Evolutionary conservation across 441 rosid species (phyloP).

Genomic region (Euphorbia celastroides): DNA sequence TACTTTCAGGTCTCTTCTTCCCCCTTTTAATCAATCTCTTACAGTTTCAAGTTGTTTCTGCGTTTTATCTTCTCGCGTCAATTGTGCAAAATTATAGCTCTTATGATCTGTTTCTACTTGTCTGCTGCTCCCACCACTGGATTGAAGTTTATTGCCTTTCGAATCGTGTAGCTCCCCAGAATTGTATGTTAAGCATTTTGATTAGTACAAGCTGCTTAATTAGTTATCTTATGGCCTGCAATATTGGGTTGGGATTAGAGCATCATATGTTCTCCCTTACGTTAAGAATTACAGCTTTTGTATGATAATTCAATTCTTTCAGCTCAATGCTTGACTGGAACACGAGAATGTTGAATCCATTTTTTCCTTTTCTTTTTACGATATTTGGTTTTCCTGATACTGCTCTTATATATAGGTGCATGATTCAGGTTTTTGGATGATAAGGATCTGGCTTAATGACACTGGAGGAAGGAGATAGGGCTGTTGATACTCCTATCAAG

Average conservation of each 20-base stretch:
- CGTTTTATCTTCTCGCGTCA: neutral
- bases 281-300: neutral
- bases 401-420: neutral
- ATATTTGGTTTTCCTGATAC: neutral
- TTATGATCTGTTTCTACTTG: neutral
- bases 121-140: neutral
- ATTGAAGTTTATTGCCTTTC: neutral
- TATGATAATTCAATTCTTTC: neutral
- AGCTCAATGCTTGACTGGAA: neutral
- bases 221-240: too few species aligned
- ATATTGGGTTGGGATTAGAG: too few species aligned
- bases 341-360: neutral
- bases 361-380: too few species aligned
- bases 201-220: too few species aligned
- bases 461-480: neutral
- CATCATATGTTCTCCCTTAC: neutral
- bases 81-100: neutral
- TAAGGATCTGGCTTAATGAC: constrained; percentile 5
- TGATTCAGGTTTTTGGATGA: neutral
- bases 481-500: constrained; percentile 7
- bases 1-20: neutral
- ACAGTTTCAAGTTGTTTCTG: neutral
- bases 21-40: neutral
- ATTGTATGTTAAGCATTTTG: too few species aligned
- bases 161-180: neutral